Evolutionary conservation across 2,329 filamentous ascomycete genomes (phyloP), one percentile per base, ranked within the genome.

Genomic region (Diplodia seriata): DNA sequence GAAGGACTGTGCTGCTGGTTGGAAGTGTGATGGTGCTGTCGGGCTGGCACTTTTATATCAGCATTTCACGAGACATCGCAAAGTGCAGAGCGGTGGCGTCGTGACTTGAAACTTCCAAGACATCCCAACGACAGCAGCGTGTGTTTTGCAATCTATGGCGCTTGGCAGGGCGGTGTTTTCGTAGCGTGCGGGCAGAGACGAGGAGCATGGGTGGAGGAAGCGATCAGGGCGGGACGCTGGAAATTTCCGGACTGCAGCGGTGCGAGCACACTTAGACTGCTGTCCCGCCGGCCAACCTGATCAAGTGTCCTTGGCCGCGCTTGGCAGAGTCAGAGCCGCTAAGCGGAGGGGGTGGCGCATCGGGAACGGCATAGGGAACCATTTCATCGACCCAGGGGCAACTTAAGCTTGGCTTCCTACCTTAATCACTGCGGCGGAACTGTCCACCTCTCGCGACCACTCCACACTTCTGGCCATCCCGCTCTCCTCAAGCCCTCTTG

Each of bases 1-100:
- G 62, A 55, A 65, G 14, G 62, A 65, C 62, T 63, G 61, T 65
- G 61, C 12, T 65, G 61, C 36, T 54, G 61, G 40, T 8, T 26
- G 62, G 38, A 38, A 38, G n/a, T 4, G 6, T 2, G 15, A 14
- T 23, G 29, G 43, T n/a, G 11, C 47, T 18, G 11, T 2, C 4
- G 31, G n/a, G 40, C n/a, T 36, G 59, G 59, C 12, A 2, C 4
- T 51, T 63, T 38, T 63, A 63, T 51, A 63, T 51, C 31, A 26
- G 18, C 18, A n/a, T 12, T n/a, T 14, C 47, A 31, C 43, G n/a
- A 36, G 18, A n/a, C 59, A 40, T 33, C 9, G 4, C 9, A 40
- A 33, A 26, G 18, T 43, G 43, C 29, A 31, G 59, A 29, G 23
- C 11, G 36, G 47, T 51, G n/a, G 59, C 59, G 47, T 47, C 59